phyloP scores from a whole-genome alignment of 495 filamentous ascomycete species.

The Lasiosphaeria ovina region DNA sequence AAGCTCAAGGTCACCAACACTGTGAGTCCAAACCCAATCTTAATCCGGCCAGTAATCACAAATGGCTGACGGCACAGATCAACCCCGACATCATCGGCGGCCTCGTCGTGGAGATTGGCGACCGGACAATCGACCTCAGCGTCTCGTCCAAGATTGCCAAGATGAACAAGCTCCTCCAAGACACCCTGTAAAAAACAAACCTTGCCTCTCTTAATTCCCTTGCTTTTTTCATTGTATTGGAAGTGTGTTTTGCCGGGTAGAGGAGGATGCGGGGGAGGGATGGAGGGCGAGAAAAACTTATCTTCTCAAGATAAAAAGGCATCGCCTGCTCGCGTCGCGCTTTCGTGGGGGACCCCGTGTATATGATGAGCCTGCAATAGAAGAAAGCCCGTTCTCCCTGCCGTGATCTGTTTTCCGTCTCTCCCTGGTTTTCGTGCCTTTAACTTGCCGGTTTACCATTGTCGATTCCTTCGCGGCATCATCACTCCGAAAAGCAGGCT shows the following conservation, averaged over 20 bases:
- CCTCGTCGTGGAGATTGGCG: conserved; percentile 92
- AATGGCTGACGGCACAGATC: conserved; percentile 52
- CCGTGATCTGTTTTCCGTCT: no score
- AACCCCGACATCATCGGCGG: conserved; percentile 93
- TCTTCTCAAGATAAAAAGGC: background rate
- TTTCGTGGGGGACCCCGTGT: no score
- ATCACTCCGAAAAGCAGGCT: no score
- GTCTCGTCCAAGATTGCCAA: conserved; percentile 92
- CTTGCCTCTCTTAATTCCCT: conserved; percentile 24
- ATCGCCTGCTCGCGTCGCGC: no score
- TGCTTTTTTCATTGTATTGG: conserved; percentile 11
- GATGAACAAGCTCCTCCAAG: conserved; percentile 98
- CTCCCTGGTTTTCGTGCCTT: no score
- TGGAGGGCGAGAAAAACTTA: background rate
- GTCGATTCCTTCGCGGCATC: no score
- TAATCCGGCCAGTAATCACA: conserved; percentile 3
- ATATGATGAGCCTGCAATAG: no score
- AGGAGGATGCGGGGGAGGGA: background rate
- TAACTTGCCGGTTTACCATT: no score
- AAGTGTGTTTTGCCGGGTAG: background rate
- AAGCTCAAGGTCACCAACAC: conserved; percentile 95
- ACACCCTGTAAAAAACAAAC: conserved; percentile 74
- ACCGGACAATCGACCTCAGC: conserved; percentile 96
- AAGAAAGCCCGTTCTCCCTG: no score
- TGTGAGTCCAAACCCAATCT: conserved; percentile 46